Evolutionary conservation across 306 rosid species (phyloP).

Genomic region (Cercis canadensis): DNA sequence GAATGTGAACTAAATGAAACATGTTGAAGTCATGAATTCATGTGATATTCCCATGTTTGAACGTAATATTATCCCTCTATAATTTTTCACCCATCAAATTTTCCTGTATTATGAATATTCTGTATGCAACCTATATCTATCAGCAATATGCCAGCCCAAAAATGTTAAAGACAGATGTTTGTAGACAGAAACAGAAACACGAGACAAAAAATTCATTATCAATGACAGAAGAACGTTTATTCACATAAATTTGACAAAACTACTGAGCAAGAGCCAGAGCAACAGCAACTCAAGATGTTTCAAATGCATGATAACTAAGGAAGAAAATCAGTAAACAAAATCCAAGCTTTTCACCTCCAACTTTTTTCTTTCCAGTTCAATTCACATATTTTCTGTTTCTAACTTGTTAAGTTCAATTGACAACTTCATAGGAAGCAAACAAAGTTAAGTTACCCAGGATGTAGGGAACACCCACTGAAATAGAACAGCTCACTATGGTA

Average conservation of each 20-base stretch:
- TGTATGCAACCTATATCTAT: no score
- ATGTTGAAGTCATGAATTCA: no score
- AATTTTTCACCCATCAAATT: no score
- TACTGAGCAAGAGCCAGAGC: conserved; percentile 3
- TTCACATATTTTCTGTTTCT: not conserved
- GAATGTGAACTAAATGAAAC: no score
- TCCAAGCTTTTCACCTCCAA: conserved; percentile 4
- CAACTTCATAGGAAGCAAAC: not conserved
- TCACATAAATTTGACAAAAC: not conserved
- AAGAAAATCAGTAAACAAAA: not conserved
- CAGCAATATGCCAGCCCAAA: no score
- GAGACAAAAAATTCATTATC: not conserved
- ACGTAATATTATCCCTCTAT: no score
- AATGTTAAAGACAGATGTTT: no score
- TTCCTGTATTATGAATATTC: no score
- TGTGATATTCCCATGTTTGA: no score
- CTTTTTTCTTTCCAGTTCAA: not conserved
- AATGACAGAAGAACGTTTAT: conserved; percentile 21
- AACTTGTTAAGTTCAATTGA: conserved; percentile 16
- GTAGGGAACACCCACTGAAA: not conserved
- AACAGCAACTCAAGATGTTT: not conserved
- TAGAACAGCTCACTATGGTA: conserved; percentile 14
- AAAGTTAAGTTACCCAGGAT: not conserved
- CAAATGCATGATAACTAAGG: not conserved
- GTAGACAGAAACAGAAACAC: not conserved